A percentile compares a stretch with the other conserved stretches of the same genome.
phyloP scores from a whole-genome alignment of 163 green algal species.

The Prototheca stagnorum region DNA sequence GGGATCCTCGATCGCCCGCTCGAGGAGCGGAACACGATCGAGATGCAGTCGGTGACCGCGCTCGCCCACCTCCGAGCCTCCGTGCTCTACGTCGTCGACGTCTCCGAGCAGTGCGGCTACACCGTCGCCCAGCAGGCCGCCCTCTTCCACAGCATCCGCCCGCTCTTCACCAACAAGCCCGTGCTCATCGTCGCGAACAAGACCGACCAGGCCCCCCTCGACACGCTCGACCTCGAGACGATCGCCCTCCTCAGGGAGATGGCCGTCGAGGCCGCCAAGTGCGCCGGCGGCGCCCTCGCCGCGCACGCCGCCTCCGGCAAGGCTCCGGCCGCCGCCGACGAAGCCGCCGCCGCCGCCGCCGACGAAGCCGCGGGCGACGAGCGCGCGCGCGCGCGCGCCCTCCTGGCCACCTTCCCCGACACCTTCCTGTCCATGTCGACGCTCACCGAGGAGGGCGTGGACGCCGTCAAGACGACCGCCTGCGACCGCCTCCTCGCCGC shows the following conservation, averaged over 20 bases:
- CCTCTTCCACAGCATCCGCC: conserved; percentile 90
- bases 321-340: background rate
- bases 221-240: conserved; percentile 38
- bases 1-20: conserved; percentile 91
- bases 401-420: background rate
- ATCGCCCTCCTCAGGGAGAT: conserved; percentile 52
- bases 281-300: conserved; percentile 20
- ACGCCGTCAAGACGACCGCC: conserved; percentile 62
- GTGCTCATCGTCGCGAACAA: conserved; percentile 95
- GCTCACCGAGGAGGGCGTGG: conserved; percentile 81
- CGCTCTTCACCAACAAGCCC: conserved; percentile 96
- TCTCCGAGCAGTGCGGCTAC: conserved; percentile 91
- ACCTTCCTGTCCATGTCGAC: conserved; percentile 76
- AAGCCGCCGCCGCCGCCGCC: background rate
- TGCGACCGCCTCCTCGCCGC: conserved; percentile 70
- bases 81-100: conserved; percentile 92
- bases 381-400: conserved; percentile 5
- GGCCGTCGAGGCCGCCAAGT: conserved; percentile 44
- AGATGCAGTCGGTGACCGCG: conserved; percentile 96
- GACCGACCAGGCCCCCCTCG: conserved; percentile 31
- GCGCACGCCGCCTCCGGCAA: background rate
- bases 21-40: conserved; percentile 98
- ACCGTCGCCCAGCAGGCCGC: conserved; percentile 82
- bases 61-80: conserved; percentile 88
- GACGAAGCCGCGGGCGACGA: conserved; percentile 15